Base-by-base conservation (phyloP, 1,284 basidiomycete species). In the Boletus sp. region DNA sequence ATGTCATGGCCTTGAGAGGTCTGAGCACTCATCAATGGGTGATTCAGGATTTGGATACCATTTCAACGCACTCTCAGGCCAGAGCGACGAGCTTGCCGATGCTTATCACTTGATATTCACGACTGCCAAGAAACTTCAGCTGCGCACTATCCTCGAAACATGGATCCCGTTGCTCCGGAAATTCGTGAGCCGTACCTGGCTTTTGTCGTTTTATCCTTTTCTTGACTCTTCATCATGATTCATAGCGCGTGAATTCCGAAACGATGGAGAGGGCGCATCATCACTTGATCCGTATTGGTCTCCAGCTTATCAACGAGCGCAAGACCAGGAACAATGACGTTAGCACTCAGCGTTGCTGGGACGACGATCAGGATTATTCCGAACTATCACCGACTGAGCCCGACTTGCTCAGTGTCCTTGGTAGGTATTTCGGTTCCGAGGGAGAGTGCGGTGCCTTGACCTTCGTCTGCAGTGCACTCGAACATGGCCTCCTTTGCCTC, bases 1-100 rank as follows among this genome's bases (percentile, higher is more conserved):
- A 41, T 38, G 46, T 38, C 39, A 34, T 30, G 30, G 16, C 41
- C 23, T 17, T 27, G 27, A 41, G 36, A 17, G 33, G 9, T 23
- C 9, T 32, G 19, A 22, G 14, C 30, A 6, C 10, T 44, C 41
- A 53, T 39, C 10, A 1, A 37, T 13, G 41, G 9, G 8, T 23
- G 17, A 33, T 49, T 19, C 48, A 78, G 77, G 78, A 7, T 87
- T 87, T 58, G 80, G 77, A 41, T 87, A 86, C 65, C 56, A 70
- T 17, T 84, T 88, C 66, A 68, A 79, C 42, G 68, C 78, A 5
- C 71, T 81, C 8, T 61, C 68, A 20, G 68, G 70, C 48, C 58
- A 67, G 25, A 71, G 65, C 39, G 73, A 79, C 60, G 78, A 82
- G 57, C 75, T 86, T 23, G 74, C 80, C 16, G 55, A 68, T 22